These are phyloP conservation scores for Suillus cothurnatus DNA, from an alignment of 768 basidiomycete genomes.

Conservation along the genomic window DNA sequence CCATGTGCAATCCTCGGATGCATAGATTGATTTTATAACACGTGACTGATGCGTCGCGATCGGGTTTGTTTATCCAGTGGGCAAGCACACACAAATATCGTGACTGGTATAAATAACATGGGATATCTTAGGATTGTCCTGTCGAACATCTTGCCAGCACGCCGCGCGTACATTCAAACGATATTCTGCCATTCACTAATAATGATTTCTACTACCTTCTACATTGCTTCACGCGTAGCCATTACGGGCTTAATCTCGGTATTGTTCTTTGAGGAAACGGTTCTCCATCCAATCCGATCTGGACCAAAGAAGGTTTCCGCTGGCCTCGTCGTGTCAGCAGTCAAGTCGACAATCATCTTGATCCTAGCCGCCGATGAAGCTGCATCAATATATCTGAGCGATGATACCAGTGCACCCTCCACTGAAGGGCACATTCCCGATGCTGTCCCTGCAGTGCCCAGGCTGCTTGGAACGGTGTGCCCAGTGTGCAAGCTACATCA, in stretches of 20 bases:
- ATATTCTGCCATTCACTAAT: not conserved
- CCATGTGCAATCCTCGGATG: too few species aligned
- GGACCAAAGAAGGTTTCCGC: not conserved
- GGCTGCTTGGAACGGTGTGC: not conserved
- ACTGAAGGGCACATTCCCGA: not conserved
- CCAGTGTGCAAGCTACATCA: not conserved
- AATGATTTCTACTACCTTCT: not conserved
- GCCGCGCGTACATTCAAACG: not conserved
- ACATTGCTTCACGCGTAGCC: not conserved
- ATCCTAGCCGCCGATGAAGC: not conserved
- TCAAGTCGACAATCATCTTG: not conserved
- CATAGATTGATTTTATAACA: not conserved
- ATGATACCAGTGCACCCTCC: not conserved
- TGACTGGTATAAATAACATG: not conserved
- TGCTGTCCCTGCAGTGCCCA: not conserved
- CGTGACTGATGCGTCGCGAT: not conserved
- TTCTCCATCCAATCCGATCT: not conserved
- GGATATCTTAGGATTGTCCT: not conserved
- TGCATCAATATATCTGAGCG: not conserved
- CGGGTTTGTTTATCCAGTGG: not conserved
- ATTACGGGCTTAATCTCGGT: not conserved
- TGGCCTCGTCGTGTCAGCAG: not conserved
- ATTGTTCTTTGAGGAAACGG: not conserved
- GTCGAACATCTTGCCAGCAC: not conserved
- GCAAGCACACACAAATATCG: not conserved